Evolutionary conservation across 345 rosid species (phyloP).

Genomic region (Citrus glauca): DNA sequence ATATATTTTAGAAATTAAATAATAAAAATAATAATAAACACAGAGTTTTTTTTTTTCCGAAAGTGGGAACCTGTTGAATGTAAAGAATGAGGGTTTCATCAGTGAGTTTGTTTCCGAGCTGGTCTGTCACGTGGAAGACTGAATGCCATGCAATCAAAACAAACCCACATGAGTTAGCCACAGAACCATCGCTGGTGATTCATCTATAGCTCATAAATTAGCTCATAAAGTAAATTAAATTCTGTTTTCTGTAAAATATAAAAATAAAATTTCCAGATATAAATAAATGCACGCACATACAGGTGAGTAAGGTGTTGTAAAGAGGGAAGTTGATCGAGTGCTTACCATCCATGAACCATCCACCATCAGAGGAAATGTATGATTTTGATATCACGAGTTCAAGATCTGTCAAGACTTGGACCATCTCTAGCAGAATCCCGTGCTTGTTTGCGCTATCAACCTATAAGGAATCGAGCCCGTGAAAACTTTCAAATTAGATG

Average conservation of each 20-base stretch:
- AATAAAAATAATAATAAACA: too few relatives aligned
- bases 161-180: constrained; percentile 2
- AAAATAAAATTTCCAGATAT: too few relatives aligned
- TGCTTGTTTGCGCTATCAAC: constrained; percentile 91
- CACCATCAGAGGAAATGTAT: constrained; percentile 93
- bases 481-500: too few relatives aligned
- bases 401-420: constrained; percentile 89
- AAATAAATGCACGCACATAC: too few relatives aligned
- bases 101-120: constrained; percentile 63
- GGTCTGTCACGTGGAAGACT: constrained; percentile 87
- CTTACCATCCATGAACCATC: constrained; percentile 91
- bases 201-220: constrained; percentile 16
- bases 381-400: constrained; percentile 94
- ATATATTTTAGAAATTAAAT: too few relatives aligned
- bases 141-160: constrained; percentile 13
- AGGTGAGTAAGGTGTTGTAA: constrained; percentile 7
- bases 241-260: too few relatives aligned
- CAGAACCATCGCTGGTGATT: constrained; percentile 4
- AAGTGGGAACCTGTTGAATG: constrained; percentile 51
- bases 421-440: constrained; percentile 90
- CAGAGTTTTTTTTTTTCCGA: too few relatives aligned
- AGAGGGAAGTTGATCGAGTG: constrained; percentile 21
- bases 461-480: constrained; percentile 26
- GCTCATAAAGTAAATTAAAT: neutral
- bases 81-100: constrained; percentile 59